Evolutionary conservation across 306 rosid genomes (phyloP), one percentile per base, ranked within the genome.

Genomic region (Vigna reflexopilosa): DNA sequence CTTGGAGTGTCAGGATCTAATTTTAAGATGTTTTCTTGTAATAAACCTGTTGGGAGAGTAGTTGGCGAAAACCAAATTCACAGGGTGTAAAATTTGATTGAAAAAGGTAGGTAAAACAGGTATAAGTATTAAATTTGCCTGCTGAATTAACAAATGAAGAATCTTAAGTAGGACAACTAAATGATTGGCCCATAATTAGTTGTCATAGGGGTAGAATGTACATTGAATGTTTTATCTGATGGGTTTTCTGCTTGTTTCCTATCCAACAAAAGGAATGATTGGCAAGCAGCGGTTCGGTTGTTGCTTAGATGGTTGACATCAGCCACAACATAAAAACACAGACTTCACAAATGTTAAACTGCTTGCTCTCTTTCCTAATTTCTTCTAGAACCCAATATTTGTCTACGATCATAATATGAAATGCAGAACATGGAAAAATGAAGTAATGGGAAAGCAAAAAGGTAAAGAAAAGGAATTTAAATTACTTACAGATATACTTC

Each of bases 111-210:
- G 81, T 85, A 57, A 26, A 62, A 72, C 50, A 73, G 84, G 9
- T 42, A 58, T 7, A 34, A 65, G 70, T 64, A 80, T 75, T 63
- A 67, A 28, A 67, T 30, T 44, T 67, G 30, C 6, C 52, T 61
- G 79, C 56, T 77, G 30, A 45, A 67, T 56, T 73, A 62, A 77
- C 30, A 76, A 84, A 75, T 59, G 78, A 54, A 84, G 84, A 81
- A 81, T 84, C 56, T 72, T 66, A 30, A 45, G 20, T 48, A 68
- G 58, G 58, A 79, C 80, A 86, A 36, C 78, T 64, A 58, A 81
- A 84, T 77, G 84, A 82, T 84, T 88, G 73, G 77, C 71, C 44
- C 51, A 83, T 75, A 40, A 73, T 61, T 62, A 63, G 74, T 63
- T 67, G 76, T 78, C 26, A 78, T 58, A 78, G 61, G 16, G 72